Base-by-base conservation (phyloP, 2,329 filamentous ascomycete genomes). In the Hypocreales sp. region DNA sequence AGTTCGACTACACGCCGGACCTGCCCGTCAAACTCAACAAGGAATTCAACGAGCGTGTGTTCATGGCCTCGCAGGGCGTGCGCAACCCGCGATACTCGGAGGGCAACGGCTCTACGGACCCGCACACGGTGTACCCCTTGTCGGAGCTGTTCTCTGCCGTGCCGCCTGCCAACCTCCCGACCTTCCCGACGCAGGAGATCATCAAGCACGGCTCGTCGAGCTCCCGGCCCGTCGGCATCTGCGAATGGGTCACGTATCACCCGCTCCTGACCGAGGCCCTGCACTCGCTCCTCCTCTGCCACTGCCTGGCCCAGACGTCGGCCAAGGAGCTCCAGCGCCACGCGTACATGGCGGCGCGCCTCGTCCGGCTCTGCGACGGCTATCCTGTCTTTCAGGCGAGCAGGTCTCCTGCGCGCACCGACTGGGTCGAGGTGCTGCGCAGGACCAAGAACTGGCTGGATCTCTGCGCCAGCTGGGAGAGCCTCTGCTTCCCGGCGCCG, bases 351-450 rank as follows among this genome's bases (percentile, higher is more conserved):
- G 81, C 78, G 5, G 79, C 81, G 11, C 72, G 81, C 5, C 61
- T 90, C 2, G 65, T 71, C 5, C 67, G 80, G 13, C 63, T 90
- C 15, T 73, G 71, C 26, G 79, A 90, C 40, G 81, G 80, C 4
- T 86, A 82, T 40, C 82, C 82, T 0, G 67, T 87, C 26, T 87
- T 92, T 44, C 72, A 84, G 36, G 64, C 73, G 1, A 72, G 75
- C 15, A 64, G 77, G 26, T 78, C 71, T 4, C 73, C 79, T 1
- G 73, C 79, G 2, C 72, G 79, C 27, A 68, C 75, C 4, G 82
- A 92, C 50, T 92, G 81, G 81, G 70, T 77, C 25, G 79, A 87
- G 49, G 61, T 87, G 0, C 49, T 90, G 8, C 66, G 73, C 0
- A 66, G 70, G 17, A 63, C 67, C 1, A 61, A 70, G 19, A 79